Percentiles rank a stretch among this genome's conserved stretches.
These are phyloP conservation scores for Coniferiporia sulphurascens DNA, from an alignment of 1,284 basidiomycete genomes.

Conservation along the genomic window DNA sequence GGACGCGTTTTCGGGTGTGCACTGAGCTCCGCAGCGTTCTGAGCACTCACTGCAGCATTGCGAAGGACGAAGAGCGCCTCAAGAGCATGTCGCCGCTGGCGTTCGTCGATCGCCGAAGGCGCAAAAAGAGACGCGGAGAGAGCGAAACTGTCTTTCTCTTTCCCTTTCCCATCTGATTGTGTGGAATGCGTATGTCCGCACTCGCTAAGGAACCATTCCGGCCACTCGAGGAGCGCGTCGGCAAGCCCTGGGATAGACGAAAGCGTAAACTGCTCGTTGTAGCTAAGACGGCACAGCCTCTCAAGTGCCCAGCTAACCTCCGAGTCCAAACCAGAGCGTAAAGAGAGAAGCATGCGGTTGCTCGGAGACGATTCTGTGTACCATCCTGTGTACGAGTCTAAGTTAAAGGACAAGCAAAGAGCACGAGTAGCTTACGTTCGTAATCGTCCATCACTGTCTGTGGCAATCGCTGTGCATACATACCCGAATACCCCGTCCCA, in stretches of 20 bases:
- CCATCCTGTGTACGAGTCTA: conserved; percentile 51
- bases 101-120: conserved; percentile 41
- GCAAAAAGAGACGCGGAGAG: conserved; percentile 49
- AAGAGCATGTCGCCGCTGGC: conserved; percentile 59
- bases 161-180: conserved; percentile 25
- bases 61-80: conserved; percentile 75
- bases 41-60: conserved; percentile 65
- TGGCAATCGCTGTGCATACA: conserved; percentile 24
- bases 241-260: conserved; percentile 66
- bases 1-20: conserved; percentile 53
- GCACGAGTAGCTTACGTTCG: conserved; percentile 49
- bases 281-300: conserved; percentile 68
- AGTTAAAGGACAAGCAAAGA: neutral
- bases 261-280: conserved; percentile 69
- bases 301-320: conserved; percentile 82
- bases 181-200: conserved; percentile 3
- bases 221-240: conserved; percentile 77
- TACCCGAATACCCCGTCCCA: neutral
- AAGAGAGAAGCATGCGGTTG: conserved; percentile 78
- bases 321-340: conserved; percentile 68
- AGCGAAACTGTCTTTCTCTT: conserved; percentile 21
- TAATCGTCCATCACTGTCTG: conserved; percentile 67
- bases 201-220: conserved; percentile 54
- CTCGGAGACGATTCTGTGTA: conserved; percentile 66
- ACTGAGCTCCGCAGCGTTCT: conserved; percentile 58